Evolutionary conservation across 208 protist genomes (phyloP).

Genomic region (Leishmania turanica): DNA sequence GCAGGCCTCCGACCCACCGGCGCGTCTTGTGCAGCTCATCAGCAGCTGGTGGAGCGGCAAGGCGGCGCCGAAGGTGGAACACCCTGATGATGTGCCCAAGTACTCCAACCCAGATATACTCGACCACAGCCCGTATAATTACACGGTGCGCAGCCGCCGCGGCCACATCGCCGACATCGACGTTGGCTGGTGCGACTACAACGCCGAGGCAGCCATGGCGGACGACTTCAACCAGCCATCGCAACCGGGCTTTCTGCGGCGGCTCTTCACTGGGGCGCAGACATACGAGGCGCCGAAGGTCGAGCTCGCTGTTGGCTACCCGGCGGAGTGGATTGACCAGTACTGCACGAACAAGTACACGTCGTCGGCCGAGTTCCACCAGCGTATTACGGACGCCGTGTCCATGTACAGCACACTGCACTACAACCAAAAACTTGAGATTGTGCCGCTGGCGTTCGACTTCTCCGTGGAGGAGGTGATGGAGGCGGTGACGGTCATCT

Average conservation of each 20-base stretch:
- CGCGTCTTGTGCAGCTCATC: slow-evolving; percentile 11
- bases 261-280: slow-evolving; percentile 28
- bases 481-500: slow-evolving; percentile 64
- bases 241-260: slow-evolving; percentile 29
- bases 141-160: slow-evolving; percentile 46
- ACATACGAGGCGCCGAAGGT: slow-evolving; percentile 50
- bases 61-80: slow-evolving; percentile 16
- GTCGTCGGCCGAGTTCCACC: slow-evolving; percentile 69
- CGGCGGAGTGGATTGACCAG: slow-evolving; percentile 81
- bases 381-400: slow-evolving; percentile 59
- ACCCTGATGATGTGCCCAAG: slow-evolving; percentile 28
- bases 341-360: slow-evolving; percentile 59
- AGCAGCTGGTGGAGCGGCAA: slow-evolving; percentile 29
- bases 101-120: slow-evolving; percentile 45
- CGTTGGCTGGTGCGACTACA: slow-evolving; percentile 78
- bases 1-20: not conserved
- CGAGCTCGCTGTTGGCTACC: slow-evolving; percentile 84
- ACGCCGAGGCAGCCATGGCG: slow-evolving; percentile 38
- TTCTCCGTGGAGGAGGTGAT: slow-evolving; percentile 74
- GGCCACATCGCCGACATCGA: slow-evolving; percentile 66
- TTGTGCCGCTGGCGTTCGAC: slow-evolving; percentile 80
- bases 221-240: slow-evolving; percentile 41
- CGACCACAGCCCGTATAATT: slow-evolving; percentile 61
- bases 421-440: slow-evolving; percentile 78
- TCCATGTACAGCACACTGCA: slow-evolving; percentile 65